Conservation (phyloP, 768 basidiomycete genomes). For the Kwoniella bestiolae region DNA sequence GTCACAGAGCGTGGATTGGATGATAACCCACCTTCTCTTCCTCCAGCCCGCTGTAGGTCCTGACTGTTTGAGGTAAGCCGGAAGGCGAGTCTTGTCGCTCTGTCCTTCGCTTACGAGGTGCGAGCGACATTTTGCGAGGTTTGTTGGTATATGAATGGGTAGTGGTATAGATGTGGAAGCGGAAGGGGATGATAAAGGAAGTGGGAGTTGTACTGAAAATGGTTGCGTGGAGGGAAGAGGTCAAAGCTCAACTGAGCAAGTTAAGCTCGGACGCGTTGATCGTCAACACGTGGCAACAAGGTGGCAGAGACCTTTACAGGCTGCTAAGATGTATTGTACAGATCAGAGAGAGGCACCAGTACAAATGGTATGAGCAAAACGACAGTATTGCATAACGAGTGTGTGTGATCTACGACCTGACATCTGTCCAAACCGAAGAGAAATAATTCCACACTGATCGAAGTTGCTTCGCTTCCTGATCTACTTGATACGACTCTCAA, state of each 20-base stretch:
- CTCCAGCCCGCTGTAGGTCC: slow-evolving; percentile 9
- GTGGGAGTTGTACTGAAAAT: background rate
- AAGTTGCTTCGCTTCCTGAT: too few relatives aligned
- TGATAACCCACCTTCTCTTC: slow-evolving; percentile 33
- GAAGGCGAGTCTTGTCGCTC: slow-evolving; percentile 6
- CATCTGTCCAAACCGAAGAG: background rate
- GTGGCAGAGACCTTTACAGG: too few relatives aligned
- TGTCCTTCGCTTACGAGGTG: slow-evolving; percentile 23
- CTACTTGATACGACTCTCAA: too few relatives aligned
- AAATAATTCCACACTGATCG: background rate
- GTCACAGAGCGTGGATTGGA: too few relatives aligned
- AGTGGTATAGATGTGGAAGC: background rate
- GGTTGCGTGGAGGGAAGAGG: slow-evolving; percentile 14
- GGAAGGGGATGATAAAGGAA: background rate
- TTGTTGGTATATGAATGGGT: background rate
- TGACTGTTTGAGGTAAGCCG: slow-evolving; percentile 11
- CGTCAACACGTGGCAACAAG: slow-evolving; percentile 5
- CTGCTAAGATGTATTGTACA: too few relatives aligned
- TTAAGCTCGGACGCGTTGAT: background rate
- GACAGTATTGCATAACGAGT: background rate
- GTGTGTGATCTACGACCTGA: background rate
- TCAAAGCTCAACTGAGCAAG: slow-evolving; percentile 1
- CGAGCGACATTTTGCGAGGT: slow-evolving; percentile 22
- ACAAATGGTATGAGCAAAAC: too few relatives aligned
- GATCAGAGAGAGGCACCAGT: too few relatives aligned